phyloP scores from a whole-genome alignment of 176 grass and related monocot species.

The Thalia dealbata region DNA sequence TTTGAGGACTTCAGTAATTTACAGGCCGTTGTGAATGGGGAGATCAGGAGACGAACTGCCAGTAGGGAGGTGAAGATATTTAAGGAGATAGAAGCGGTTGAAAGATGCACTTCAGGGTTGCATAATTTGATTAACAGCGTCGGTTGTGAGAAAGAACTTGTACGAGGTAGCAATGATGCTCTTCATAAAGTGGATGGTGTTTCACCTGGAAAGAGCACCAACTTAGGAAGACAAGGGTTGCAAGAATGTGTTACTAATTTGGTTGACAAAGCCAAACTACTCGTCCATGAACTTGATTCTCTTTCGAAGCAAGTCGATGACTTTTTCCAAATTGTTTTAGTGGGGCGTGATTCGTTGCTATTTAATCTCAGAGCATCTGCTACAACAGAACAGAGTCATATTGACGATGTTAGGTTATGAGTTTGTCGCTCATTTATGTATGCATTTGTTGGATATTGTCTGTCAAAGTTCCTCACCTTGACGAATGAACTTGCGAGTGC shows the following conservation, averaged over 20 bases:
- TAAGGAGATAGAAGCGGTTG: slow-evolving; percentile 61
- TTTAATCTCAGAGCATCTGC: slow-evolving; percentile 60
- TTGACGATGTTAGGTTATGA: background rate
- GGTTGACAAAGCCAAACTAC: slow-evolving; percentile 17
- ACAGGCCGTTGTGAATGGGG: slow-evolving; percentile 32
- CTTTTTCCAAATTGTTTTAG: slow-evolving; percentile 75
- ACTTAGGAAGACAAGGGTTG: slow-evolving; percentile 20
- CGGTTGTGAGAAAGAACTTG: slow-evolving; percentile 26
- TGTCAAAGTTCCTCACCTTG: too few species aligned
- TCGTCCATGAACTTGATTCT: slow-evolving; percentile 36
- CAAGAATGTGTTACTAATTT: slow-evolving; percentile 38
- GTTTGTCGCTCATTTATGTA: too few species aligned
- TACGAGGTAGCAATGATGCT: slow-evolving; percentile 12
- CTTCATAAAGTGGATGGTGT: slow-evolving; percentile 20
- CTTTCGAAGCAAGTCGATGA: slow-evolving; percentile 47
- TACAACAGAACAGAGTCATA: background rate
- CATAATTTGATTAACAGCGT: slow-evolving; percentile 19
- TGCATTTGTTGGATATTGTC: too few species aligned
- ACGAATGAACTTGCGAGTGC: too few species aligned
- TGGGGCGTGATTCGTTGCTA: slow-evolving; percentile 66
- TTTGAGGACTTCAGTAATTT: slow-evolving; percentile 49
- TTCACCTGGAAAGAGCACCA: background rate
- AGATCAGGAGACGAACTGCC: slow-evolving; percentile 28
- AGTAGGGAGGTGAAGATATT: slow-evolving; percentile 24
- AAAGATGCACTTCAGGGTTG: slow-evolving; percentile 36